Evolutionary conservation across 2,329 filamentous ascomycete genomes (phyloP), one percentile per base, ranked within the genome.

Genomic region (Pseudogymnoascus sp.): DNA sequence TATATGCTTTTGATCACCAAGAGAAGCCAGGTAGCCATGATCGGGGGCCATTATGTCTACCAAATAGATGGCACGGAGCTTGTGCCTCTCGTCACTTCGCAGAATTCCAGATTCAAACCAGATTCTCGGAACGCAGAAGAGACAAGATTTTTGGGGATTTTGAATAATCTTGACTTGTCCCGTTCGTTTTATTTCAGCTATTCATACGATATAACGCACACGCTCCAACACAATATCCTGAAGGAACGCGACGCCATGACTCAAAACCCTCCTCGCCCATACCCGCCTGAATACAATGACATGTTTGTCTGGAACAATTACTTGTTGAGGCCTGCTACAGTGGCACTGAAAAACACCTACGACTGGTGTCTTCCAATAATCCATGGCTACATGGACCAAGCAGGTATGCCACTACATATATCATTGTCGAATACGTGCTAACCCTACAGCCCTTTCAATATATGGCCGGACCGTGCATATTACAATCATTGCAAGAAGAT

Each of bases 291-390:
- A 69, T 89, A 89, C 73, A 96, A 97, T 71, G 85, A 89, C 41
- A 99, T 99, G 95, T 99, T 99, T 73, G 90, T 98, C 2, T 99
- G 95, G 95, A 99, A 99, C 71, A 86, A 90, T 69, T 90, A 97
- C 75, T 81, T 99, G 4, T 82, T 99, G 16, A 82, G 88, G 65
- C 93, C 95, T 0, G 92, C 89, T 0, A 80, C 84, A 11, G 77
- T 80, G 16, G 83, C 83, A 5, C 79, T 99, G 41, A 88, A 89
- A 67, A 90, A 93, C 70, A 87, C 91, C 0, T 96, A 91, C 73
- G 92, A 98, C 73, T 99, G 95, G 95, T 99, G 93, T 74, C 83
- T 96, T 23, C 93, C 95, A 0, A 90, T 98, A 65, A 93, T 97
- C 51, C 93, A 99, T 75, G 95, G 95, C 3, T 98, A 96, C 74